Evolutionary conservation across 2,329 filamentous ascomycete genomes (phyloP), one percentile per base, ranked within the genome.

Genomic region (Fusarium palustre): DNA sequence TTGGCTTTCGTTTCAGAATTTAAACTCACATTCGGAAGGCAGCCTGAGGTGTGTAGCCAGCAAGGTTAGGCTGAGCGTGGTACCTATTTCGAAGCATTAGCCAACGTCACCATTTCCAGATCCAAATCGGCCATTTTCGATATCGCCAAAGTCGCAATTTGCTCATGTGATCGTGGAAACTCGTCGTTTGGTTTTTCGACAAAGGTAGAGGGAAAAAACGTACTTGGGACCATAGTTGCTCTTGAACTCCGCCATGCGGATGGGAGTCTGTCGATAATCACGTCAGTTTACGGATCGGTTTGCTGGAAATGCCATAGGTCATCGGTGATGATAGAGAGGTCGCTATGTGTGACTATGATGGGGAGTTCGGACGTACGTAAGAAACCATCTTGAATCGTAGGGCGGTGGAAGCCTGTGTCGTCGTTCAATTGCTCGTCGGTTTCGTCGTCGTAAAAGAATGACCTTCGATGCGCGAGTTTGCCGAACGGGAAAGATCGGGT

Each of bases 141-240:
- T 16, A 38, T 52, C 20, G 31, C 38, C 30, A 46, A 55, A 36
- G 56, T 39, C 33, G 43, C 33, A 54, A 24, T 46, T 66, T 31
- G 59, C 7, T 59, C 57, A 22, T 39, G 28, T 31, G 5, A 34
- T 41, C 39, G 18, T 20, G 24, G 5, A 36, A 38, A 48, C 38
- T 52, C 55, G 54, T 38, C 20, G 55, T 39, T 67, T 15, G 64
- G 34, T 9, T 18, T 16, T 55, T 59, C 20, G 24, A 20, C 18
- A 24, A 49, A 42, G 16, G 25, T 48, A 38, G 20, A 43, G 18
- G 9, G 18, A 20, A 13, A 36, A 49, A 65, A 78, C 78, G 81
- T 87, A 91, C 89, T 89, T 90, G 55, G 89, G 89, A 77, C 87
- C 88, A 78, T 88, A 90, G 71, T 84, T 82, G 81, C 87, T 90